Conservation (phyloP, 768 basidiomycete genomes). For the Exsudoporus frostii region DNA sequence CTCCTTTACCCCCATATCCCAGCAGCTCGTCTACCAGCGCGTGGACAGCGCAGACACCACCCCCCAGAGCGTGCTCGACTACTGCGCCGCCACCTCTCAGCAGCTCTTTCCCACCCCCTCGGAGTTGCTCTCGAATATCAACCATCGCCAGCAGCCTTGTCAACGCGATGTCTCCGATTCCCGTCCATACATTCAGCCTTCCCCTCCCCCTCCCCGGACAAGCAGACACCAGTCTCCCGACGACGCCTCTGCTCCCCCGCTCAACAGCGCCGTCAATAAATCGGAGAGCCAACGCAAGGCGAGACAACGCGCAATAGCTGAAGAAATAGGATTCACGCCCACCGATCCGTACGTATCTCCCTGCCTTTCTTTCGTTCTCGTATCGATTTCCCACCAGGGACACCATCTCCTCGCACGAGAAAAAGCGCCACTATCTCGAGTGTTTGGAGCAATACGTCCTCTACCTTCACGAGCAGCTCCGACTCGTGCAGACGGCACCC, state of each 20-base stretch:
- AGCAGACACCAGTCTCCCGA: conserved; percentile 14
- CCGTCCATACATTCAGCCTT: conserved; percentile 6
- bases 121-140: conserved; percentile 52
- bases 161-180: conserved; percentile 5
- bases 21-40: conserved; percentile 13
- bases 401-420: conserved; percentile 75
- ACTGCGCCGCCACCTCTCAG: conserved; percentile 24
- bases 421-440: conserved; percentile 71
- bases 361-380: not conserved
- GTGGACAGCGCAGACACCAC: not conserved
- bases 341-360: conserved; percentile 55
- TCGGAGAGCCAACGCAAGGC: conserved; percentile 54
- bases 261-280: conserved; percentile 22
- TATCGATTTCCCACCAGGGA: conserved; percentile 39
- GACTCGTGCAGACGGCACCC: conserved; percentile 46
- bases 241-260: not conserved
- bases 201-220: conserved; percentile 6
- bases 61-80: conserved; percentile 16
- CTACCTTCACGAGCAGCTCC: conserved; percentile 62
- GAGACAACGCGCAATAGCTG: conserved; percentile 54
- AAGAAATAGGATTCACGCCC: conserved; percentile 52
- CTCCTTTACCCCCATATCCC: conserved; percentile 6
- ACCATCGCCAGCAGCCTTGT: conserved; percentile 3
- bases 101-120: conserved; percentile 62
- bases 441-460: conserved; percentile 69